A percentile compares a stretch with the other conserved stretches of the same genome.
These are phyloP conservation scores for Ceratocystis huliohia DNA, from an alignment of 2,329 filamentous ascomycete species.

Conservation along the genomic window DNA sequence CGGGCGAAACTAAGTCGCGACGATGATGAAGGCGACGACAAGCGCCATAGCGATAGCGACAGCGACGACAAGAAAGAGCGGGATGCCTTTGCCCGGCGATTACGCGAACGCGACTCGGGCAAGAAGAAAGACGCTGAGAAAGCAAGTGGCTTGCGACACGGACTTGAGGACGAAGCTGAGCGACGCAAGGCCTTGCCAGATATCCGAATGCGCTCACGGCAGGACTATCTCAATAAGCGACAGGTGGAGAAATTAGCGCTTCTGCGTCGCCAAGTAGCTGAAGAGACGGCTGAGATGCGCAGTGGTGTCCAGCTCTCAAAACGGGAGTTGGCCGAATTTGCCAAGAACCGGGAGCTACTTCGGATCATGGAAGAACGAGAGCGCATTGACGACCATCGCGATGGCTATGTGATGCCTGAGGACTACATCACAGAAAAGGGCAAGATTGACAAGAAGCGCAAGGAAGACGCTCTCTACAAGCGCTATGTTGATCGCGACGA, in stretches of 20 bases:
- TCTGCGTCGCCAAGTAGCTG: conserved; percentile 77
- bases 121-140: conserved; percentile 47
- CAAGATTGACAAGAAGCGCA: conserved; percentile 74
- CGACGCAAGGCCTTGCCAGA: conserved; percentile 64
- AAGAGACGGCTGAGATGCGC: conserved; percentile 70
- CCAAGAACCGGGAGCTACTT: conserved; percentile 71
- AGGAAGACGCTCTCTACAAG: conserved; percentile 80
- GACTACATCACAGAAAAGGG: conserved; percentile 92
- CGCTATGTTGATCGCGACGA: conserved; percentile 81
- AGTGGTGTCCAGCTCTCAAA: conserved; percentile 64
- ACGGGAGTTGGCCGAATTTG: conserved; percentile 75
- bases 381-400: conserved; percentile 77
- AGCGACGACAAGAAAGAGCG: conserved; percentile 54
- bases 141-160: conserved; percentile 36
- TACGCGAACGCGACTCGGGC: conserved; percentile 60
- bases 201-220: conserved; percentile 68
- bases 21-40: conserved; percentile 34
- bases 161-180: conserved; percentile 44
- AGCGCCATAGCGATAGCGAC: background rate
- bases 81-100: conserved; percentile 64
- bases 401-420: conserved; percentile 86
- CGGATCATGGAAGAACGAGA: conserved; percentile 72
- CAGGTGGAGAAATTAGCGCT: conserved; percentile 75
- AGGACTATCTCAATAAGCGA: conserved; percentile 87
- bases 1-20: conserved; percentile 45